Evolutionary conservation across 495 filamentous ascomycete genomes (phyloP).

Genomic region (Acidomyces sp.): DNA sequence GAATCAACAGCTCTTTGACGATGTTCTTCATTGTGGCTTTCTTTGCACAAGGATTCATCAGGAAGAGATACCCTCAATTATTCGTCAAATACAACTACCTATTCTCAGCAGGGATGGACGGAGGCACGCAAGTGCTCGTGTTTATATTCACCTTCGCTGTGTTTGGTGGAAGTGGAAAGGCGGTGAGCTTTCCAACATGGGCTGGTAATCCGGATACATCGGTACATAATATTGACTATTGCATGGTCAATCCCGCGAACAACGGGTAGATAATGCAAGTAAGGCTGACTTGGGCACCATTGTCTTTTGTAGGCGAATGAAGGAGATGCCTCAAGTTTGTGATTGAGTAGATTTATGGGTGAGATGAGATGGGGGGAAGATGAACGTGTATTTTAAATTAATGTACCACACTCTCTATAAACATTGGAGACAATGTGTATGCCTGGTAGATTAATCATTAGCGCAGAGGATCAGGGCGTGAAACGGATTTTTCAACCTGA

Average conservation of each 20-base stretch:
- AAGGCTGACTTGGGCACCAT: no score
- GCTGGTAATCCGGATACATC: neutral
- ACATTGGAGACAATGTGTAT: no score
- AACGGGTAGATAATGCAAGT: no score
- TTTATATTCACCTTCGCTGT: slow-evolving; percentile 1
- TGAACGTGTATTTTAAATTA: no score
- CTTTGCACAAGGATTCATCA: slow-evolving; percentile 40
- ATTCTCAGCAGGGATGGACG: slow-evolving; percentile 20
- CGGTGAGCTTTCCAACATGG: neutral
- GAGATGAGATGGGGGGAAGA: no score
- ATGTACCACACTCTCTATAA: no score
- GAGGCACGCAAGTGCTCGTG: neutral
- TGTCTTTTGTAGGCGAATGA: no score
- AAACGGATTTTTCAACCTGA: no score
- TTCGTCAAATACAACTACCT: slow-evolving; percentile 49
- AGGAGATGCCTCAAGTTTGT: no score
- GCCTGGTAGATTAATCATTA: no score
- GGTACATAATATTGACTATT: slow-evolving; percentile 1
- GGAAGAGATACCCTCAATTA: slow-evolving; percentile 35
- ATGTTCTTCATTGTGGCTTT: slow-evolving; percentile 32
- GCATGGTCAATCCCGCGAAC: slow-evolving; percentile 1
- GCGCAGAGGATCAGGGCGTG: no score
- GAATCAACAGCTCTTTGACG: slow-evolving; percentile 31
- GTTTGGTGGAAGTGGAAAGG: neutral
- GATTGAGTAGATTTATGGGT: no score